Conservation (phyloP, 116 monocot species). For the Trichopus zeylanicus region DNA sequence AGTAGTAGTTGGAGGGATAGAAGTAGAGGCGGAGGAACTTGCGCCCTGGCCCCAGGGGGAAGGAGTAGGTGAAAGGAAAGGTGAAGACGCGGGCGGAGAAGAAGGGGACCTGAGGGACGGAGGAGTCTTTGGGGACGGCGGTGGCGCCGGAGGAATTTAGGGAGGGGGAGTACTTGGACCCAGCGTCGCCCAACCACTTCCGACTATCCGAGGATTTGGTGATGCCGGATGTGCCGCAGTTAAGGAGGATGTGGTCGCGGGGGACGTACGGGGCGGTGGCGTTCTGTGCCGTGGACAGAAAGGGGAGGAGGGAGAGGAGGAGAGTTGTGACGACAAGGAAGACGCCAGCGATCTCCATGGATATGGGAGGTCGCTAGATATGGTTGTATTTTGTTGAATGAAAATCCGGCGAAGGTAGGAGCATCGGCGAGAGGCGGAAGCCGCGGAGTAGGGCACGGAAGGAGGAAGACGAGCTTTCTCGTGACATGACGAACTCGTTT, state of each 20-base stretch:
- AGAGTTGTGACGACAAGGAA: too few relatives aligned
- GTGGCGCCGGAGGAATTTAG: neutral
- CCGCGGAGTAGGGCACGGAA: too few relatives aligned
- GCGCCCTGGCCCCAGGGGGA: conserved; percentile 57
- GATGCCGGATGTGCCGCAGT: conserved; percentile 35
- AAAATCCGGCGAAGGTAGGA: too few relatives aligned
- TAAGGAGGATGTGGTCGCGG: conserved; percentile 40
- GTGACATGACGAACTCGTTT: too few relatives aligned
- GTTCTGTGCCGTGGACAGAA: neutral
- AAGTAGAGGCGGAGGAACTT: conserved; percentile 82
- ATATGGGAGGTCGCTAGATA: too few relatives aligned
- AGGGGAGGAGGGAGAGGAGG: too few relatives aligned
- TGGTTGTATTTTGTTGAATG: too few relatives aligned
- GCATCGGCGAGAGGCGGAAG: too few relatives aligned
- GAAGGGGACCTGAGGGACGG: conserved; percentile 38
- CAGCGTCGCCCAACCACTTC: conserved; percentile 36
- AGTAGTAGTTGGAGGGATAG: conserved; percentile 61
- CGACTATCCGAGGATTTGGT: conserved; percentile 4
- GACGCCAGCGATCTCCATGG: too few relatives aligned
- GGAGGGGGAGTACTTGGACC: conserved; percentile 24
- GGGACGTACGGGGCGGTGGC: neutral
- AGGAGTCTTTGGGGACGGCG: conserved; percentile 16
- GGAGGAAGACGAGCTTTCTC: too few relatives aligned
- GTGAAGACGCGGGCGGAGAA: conserved; percentile 59
- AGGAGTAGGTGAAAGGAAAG: conserved; percentile 56